These are phyloP conservation scores for Kregervanrija delftensis DNA, from an alignment of 805 yeast genomes.

Conservation along the genomic window DNA sequence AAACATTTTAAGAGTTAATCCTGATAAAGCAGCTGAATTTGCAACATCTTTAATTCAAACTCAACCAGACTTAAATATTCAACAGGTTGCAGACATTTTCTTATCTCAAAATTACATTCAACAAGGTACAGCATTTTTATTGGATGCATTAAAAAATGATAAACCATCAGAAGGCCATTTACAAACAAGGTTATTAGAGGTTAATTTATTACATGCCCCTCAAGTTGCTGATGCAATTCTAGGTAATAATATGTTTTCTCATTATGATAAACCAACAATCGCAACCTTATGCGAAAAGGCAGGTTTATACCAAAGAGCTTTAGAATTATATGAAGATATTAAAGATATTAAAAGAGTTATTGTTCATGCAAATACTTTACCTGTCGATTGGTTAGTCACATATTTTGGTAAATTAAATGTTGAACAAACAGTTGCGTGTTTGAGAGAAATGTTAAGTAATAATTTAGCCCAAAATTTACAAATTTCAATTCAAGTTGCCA, in stretches of 20 bases:
- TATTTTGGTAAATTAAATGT: conserved; percentile 93
- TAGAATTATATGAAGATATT: conserved; percentile 91
- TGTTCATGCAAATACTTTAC: conserved; percentile 76
- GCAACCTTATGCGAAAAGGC: conserved; percentile 93
- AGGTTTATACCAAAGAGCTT: conserved; percentile 92
- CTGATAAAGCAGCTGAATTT: conserved; percentile 98
- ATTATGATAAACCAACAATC: conserved; percentile 88
- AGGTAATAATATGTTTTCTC: conserved; percentile 92
- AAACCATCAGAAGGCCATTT: conserved; percentile 91
- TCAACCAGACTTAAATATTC: conserved; percentile 68
- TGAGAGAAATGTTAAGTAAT: conserved; percentile 78
- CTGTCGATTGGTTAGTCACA: conserved; percentile 87
- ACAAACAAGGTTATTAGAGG: conserved; percentile 91
- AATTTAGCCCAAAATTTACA: conserved; percentile 77
- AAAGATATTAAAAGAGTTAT: conserved; percentile 94
- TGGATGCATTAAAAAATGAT: conserved; percentile 92
- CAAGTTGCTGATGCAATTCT: conserved; percentile 99
- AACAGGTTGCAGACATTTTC: conserved; percentile 86
- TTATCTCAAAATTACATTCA: conserved; percentile 90
- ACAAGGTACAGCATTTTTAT: conserved; percentile 95
- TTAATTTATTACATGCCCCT: conserved; percentile 91
- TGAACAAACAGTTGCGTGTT: conserved; percentile 83
- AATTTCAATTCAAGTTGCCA: conserved; percentile 91
- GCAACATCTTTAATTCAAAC: conserved; percentile 73
- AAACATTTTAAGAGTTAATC: conserved; percentile 82